Conservation (phyloP, 1,284 basidiomycete species). For the Puccinia hordei region DNA sequence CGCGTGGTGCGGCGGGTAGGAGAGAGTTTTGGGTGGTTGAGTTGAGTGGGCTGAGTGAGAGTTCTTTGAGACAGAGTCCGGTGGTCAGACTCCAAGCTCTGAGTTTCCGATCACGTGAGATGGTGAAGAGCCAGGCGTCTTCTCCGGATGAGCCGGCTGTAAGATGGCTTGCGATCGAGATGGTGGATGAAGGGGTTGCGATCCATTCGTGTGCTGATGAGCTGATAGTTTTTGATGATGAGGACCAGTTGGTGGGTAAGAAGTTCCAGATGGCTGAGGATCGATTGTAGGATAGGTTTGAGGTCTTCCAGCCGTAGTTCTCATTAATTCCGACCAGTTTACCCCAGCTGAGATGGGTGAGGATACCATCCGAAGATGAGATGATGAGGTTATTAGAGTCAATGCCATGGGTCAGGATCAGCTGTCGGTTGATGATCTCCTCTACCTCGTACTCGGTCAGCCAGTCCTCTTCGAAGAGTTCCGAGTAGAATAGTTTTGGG, state of each 20-base stretch:
- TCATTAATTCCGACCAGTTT: constrained; percentile 40
- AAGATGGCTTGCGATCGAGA: constrained; percentile 40
- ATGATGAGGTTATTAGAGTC: constrained; percentile 47
- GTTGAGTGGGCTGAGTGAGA: constrained; percentile 11
- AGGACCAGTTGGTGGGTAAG: constrained; percentile 36
- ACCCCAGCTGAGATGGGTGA: constrained; percentile 49
- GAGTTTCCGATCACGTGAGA: constrained; percentile 82
- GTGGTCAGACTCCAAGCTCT: constrained; percentile 70
- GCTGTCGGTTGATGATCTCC: constrained; percentile 36
- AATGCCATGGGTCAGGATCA: constrained; percentile 43
- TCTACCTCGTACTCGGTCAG: constrained; percentile 35
- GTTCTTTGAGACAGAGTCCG: constrained; percentile 58
- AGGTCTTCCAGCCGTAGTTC: constrained; percentile 40
- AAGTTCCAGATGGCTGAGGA: constrained; percentile 38
- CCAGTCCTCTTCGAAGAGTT: constrained; percentile 50
- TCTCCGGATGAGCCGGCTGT: constrained; percentile 11
- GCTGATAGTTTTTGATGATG: constrained; percentile 40
- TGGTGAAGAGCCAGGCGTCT: constrained; percentile 70
- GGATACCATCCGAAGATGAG: constrained; percentile 35
- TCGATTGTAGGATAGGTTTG: constrained; percentile 11
- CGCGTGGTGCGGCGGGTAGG: constrained; percentile 44
- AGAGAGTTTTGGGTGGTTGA: not conserved
- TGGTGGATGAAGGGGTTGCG: constrained; percentile 37
- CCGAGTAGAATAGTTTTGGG: constrained; percentile 42
- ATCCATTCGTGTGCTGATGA: constrained; percentile 49